Base-by-base conservation (phyloP, 305 asterid species). In the Fraxinus sp. region DNA sequence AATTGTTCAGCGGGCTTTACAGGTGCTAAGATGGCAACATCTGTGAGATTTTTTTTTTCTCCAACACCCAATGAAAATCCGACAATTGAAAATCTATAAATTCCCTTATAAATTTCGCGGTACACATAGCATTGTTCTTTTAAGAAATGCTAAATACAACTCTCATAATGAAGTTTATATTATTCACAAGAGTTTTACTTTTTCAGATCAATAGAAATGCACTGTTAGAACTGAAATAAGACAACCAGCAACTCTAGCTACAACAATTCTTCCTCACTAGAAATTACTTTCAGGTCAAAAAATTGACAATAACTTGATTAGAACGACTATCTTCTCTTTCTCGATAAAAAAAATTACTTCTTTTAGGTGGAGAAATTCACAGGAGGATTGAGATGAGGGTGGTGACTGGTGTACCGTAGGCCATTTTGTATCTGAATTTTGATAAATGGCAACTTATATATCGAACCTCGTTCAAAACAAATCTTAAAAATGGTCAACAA, bases 381-480 rank as follows among this genome's bases (percentile, higher is more conserved):
- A 14, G n/a, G 55, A 14, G 13, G 64, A 55, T 55, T 4, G 20
- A 55, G 24, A 14, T 8, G 14, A 49, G 8, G 8, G 22, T 52
- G 22, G 22, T 52, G 62, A n/a, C n/a, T n/a, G n/a, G n/a, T n/a
- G n/a, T 52, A 52, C 22, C 62, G 22, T 16, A 52, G 9, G 64
- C 28, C 26, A 18, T 59, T 59, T 59, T 20, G 13, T 30, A 59
- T 18, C 11, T 57, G 26, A 57, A 57, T 57, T 14, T 57, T 57
- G 68, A 57, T 6, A 18, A 18, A 18, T 52, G 64, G 52, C 8
- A 57, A 55, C 24, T 18, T 18, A 57, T 24, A 68, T 59, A 72
- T 86, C 73, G 71, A 57, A 83, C 72, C 88, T 80, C 78, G 52
- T 71, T 37, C 87, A 85, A 83, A 81, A 76, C 87, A 85, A 85